Conservation (phyloP, 257 asterid species). For the Avicennia marina region DNA sequence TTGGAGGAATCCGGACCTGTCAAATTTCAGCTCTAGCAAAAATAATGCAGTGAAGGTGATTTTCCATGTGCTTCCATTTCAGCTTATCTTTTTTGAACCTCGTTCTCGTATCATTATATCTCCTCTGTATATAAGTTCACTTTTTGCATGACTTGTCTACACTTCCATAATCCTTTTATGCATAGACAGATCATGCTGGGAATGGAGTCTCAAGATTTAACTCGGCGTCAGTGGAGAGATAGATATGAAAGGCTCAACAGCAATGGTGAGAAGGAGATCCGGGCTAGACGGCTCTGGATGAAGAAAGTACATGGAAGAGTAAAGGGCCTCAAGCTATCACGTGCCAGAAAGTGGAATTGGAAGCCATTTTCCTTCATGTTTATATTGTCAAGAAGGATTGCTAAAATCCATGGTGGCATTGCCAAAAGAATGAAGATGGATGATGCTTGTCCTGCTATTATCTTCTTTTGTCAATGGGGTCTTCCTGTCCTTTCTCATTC, state of each 20-base stretch:
- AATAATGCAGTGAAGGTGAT: conserved; percentile 17
- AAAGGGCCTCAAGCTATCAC: conserved; percentile 46
- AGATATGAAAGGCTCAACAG: conserved; percentile 44
- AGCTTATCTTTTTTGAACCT: background rate
- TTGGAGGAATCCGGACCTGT: conserved; percentile 29
- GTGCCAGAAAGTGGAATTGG: conserved; percentile 61
- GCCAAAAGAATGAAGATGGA: conserved; percentile 43
- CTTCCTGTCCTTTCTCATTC: conserved; percentile 65
- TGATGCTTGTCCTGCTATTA: conserved; percentile 41
- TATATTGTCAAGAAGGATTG: conserved; percentile 53
- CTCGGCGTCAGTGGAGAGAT: conserved; percentile 10
- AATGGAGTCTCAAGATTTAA: conserved; percentile 19
- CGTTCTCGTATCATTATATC: background rate
- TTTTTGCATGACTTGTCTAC: no score
- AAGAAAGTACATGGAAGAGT: conserved; percentile 42
- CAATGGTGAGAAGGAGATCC: conserved; percentile 15
- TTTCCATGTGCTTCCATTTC: conserved; percentile 38
- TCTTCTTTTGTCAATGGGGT: conserved; percentile 67
- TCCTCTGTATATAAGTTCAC: conserved; percentile 13
- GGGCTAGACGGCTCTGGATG: conserved; percentile 34
- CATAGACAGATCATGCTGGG: background rate
- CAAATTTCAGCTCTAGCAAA: conserved; percentile 26
- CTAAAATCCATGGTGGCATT: conserved; percentile 28
- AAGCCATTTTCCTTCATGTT: conserved; percentile 47
- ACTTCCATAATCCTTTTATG: background rate